Evolutionary conservation across 2,329 filamentous ascomycete species (phyloP).

Genomic region (Colletotrichum graminicola): DNA sequence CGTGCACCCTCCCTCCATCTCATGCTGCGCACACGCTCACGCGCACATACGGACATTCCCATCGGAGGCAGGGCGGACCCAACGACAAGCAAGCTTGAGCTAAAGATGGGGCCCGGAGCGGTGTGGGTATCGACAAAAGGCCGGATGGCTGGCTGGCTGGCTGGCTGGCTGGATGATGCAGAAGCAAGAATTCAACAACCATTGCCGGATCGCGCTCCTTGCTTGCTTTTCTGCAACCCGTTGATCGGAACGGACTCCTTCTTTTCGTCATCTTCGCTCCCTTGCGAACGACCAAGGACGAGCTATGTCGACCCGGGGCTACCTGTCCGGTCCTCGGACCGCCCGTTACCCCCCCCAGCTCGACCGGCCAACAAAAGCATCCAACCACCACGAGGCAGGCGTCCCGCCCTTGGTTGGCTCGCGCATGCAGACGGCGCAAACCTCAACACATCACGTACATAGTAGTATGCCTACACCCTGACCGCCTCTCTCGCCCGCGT

Average conservation of each 20-base stretch:
- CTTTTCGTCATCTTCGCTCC: background rate
- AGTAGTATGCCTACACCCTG: background rate
- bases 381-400: background rate
- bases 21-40: background rate
- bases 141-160: background rate
- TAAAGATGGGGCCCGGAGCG: background rate
- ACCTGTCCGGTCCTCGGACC: background rate
- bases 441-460: too few relatives aligned
- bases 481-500: background rate
- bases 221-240: background rate
- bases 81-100: background rate
- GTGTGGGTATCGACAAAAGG: background rate
- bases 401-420: background rate
- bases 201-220: conserved; percentile 2
- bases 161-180: background rate
- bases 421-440: background rate
- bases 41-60: background rate
- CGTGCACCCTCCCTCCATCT: too few relatives aligned
- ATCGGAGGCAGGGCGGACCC: background rate
- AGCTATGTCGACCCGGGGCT: background rate
- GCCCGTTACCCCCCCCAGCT: background rate
- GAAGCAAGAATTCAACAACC: background rate
- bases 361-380: background rate
- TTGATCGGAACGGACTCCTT: background rate
- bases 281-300: background rate